A percentile compares a stretch with the other conserved stretches of the same genome.
phyloP scores from a whole-genome alignment of 176 grass and related monocot genomes.

The Tuctoria greenei region DNA sequence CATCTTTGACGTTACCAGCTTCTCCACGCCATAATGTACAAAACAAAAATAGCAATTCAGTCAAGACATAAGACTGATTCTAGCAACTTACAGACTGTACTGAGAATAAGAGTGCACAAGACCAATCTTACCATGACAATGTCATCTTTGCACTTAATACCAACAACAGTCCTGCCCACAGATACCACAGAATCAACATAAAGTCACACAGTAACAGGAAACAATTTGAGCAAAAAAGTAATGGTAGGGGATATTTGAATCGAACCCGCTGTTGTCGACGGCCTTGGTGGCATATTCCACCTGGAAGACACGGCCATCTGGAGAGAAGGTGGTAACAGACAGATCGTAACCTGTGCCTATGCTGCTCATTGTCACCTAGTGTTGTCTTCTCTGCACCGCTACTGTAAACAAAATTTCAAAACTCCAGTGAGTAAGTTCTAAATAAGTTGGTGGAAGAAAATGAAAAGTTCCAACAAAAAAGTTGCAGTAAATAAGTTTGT shows the following conservation, averaged over 20 bases:
- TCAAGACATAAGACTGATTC: neutral
- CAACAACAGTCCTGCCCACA: conserved; percentile 65
- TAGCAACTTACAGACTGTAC: neutral
- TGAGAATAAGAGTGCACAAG: neutral
- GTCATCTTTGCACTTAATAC: conserved; percentile 93
- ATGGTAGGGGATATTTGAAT: neutral
- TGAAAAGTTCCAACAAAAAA: neutral
- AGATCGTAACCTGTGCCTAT: conserved; percentile 91
- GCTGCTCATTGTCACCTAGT: conserved; percentile 63
- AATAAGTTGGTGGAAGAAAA: neutral
- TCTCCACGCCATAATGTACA: conserved; percentile 67
- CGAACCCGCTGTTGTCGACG: conserved; percentile 88
- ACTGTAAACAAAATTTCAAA: neutral
- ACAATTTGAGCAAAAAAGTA: conserved; percentile 15
- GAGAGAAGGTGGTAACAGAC: conserved; percentile 89
- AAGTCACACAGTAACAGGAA: neutral
- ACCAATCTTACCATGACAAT: conserved; percentile 61
- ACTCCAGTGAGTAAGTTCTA: neutral
- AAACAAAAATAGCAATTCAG: conserved; percentile 31
- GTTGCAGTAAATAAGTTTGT: neutral
- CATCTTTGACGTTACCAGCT: conserved; percentile 83
- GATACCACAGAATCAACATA: conserved; percentile 18
- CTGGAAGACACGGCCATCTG: conserved; percentile 84
- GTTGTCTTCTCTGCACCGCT: neutral
- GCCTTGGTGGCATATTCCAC: conserved; percentile 86